phyloP scores from a whole-genome alignment of 164 flowering plant genomes.

The Houttuynia cordata region DNA sequence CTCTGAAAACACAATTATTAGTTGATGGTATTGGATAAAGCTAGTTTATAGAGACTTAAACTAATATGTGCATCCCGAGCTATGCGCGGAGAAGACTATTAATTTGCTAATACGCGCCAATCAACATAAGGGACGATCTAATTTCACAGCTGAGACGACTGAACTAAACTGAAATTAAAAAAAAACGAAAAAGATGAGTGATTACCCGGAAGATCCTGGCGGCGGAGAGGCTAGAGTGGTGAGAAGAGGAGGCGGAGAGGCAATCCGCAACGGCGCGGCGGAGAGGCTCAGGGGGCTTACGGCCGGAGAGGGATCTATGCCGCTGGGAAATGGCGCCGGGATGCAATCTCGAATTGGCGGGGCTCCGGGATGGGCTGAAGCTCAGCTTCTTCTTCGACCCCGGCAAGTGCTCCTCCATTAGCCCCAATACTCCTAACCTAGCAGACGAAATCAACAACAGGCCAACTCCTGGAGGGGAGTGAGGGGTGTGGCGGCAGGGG shows the following conservation, averaged over 20 bases:
- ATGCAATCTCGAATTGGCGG: constrained; percentile 7
- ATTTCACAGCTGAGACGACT: too few relatives aligned
- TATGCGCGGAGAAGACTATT: too few relatives aligned
- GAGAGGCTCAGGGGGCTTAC: constrained; percentile 95
- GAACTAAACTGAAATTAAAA: too few relatives aligned
- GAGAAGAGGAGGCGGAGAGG: constrained; percentile 48
- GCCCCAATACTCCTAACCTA: not conserved
- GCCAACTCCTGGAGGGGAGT: too few relatives aligned
- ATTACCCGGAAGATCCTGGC: constrained; percentile 86
- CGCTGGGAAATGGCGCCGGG: constrained; percentile 31
- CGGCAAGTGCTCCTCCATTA: constrained; percentile 3
- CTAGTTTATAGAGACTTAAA: too few relatives aligned
- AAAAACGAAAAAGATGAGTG: not conserved
- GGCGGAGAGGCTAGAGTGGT: constrained; percentile 35
- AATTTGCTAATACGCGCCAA: too few relatives aligned
- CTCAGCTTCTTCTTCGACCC: constrained; percentile 3
- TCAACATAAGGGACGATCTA: too few relatives aligned
- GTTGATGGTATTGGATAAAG: too few relatives aligned
- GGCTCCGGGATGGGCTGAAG: constrained; percentile 4
- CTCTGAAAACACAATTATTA: too few relatives aligned
- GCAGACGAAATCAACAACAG: too few relatives aligned
- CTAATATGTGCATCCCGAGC: too few relatives aligned
- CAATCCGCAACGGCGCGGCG: constrained; percentile 89
- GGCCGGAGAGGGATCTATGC: constrained; percentile 60
- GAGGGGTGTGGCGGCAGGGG: too few relatives aligned